phyloP scores from a whole-genome alignment of 139 green algal genomes.

The Monoraphidium neglectum region DNA sequence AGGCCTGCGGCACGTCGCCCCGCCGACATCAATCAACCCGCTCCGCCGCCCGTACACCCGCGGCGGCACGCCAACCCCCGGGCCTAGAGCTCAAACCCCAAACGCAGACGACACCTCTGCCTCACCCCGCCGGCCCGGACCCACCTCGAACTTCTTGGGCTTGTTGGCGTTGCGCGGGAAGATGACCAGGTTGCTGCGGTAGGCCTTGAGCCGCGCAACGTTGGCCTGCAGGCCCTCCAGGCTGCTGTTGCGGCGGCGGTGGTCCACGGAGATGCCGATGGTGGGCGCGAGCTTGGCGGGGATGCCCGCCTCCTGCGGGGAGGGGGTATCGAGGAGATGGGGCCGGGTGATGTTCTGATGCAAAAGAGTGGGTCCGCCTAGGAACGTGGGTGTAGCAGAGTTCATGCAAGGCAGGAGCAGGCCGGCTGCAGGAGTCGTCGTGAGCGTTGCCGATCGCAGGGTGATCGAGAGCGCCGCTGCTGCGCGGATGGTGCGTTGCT shows the following conservation, averaged over 20 bases:
- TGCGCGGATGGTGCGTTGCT: no score
- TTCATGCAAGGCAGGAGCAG: no score
- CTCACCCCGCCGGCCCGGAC: no score
- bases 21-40: no score
- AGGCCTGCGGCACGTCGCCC: no score
- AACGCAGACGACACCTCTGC: neutral
- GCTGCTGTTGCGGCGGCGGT: slow-evolving; percentile 92
- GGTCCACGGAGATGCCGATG: slow-evolving; percentile 97
- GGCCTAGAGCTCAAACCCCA: neutral
- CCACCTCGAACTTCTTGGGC: slow-evolving; percentile 68
- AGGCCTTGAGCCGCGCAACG: slow-evolving; percentile 93
- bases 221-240: slow-evolving; percentile 96
- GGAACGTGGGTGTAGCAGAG: no score
- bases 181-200: slow-evolving; percentile 95
- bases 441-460: no score
- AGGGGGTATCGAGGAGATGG: no score
- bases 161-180: slow-evolving; percentile 94
- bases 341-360: neutral
- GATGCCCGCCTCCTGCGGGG: slow-evolving; percentile 93
- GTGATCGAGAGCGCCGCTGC: no score
- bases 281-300: slow-evolving; percentile 87
- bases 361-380: no score
- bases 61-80: neutral
- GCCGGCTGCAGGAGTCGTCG: no score
- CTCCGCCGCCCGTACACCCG: neutral